Base-by-base conservation (phyloP, 495 filamentous ascomycete species). In the Penicillium nucicola region DNA sequence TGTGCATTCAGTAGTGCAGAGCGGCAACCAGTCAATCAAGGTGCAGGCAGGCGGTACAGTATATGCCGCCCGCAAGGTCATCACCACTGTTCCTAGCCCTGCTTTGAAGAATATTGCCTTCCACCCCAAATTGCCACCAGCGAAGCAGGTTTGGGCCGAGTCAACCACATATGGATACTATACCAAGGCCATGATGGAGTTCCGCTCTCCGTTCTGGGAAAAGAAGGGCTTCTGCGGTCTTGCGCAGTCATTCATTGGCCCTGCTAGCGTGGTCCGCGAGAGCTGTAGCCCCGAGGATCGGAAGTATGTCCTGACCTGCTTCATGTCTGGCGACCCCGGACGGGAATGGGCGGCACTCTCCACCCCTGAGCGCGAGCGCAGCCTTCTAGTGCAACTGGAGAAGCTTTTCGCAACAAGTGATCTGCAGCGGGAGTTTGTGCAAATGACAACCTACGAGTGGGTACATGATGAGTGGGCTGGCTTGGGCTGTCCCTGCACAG, bases 221-320 rank as follows among this genome's bases (percentile, higher is more conserved):
- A 46, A 62, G 1, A 34, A 62, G 48, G 48, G 68, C 5, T 59
- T 53, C 42, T 70, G 74, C 12, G 70, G 71, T 0, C 59, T 74
- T 18, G 54, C 56, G 1, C 65, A 66, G 13, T 63, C 57, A 0
- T 66, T 60, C 20, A 52, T 32, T 9, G 75, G 71, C 0, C 75
- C 75, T 0, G 65, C 63, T 1, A 40, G 56, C 1, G 66, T 79
- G 12, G 57, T 63, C 2, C 61, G 74, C 2, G 77, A 80, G 41
- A 74, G 67, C 2, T 65, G 63, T 38, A 64, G 41, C n/a, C 60
- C 57, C 0, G 48, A 49, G 3, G 64, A 70, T 33, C 40, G 38
- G 0, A 67, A 75, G 37, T 74, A 60, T 36, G 58, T 64, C 0
- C 56, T 79, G 0, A 77, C 69, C 1, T 75, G 69, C 36, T 77